Evolutionary conservation across 108 stramenopile species (phyloP), one percentile per base, ranked within the genome.

Genomic region (Discostella stelligeroides): DNA sequence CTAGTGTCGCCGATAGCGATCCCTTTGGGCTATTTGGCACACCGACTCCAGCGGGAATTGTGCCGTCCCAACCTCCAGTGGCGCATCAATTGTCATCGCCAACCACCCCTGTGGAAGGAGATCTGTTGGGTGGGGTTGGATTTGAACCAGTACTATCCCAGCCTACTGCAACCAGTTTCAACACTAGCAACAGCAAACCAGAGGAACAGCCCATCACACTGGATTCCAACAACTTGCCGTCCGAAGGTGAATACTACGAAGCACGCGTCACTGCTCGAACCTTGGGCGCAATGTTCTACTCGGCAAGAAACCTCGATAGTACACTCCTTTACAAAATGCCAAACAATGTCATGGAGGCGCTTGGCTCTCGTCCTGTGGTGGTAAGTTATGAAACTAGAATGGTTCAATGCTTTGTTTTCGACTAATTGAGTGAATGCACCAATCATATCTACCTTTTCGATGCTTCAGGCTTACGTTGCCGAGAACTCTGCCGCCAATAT

Each of bases 241-340:
- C 38, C 20, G 63, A 53, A 23, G 80, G 80, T 18, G 75, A 76
- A 55, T 71, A 76, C 70, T 81, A 81, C 47, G 59, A 81, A 24
- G 74, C 51, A 12, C 70, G 75, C 3, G 49, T 81, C 56, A 51
- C 23, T 21, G 56, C 71, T 0, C 51, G 43, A 0, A 38, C 46
- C 2, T 60, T 81, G 17, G 80, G 80, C 9, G 70, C 72, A 47
- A 81, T 81, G 69, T 81, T 73, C 53, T 73, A 63, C 56, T 50
- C 80, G 30, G 63, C 69, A 13, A 21, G 46, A 7, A 75, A 73
- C n/a, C 54, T 73, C 18, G 46, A 62, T 1, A 43, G 60, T 12
- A 51, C 72, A 5, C 53, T 81, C 15, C 55, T 81, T 41, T 60
- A 37, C 24, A 25, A 53, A n/a, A 40, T 57, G 4, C 62, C 68